Evolutionary conservation across 495 filamentous ascomycete genomes (phyloP), one percentile per base, ranked within the genome.

Genomic region (Letharia lupina): DNA sequence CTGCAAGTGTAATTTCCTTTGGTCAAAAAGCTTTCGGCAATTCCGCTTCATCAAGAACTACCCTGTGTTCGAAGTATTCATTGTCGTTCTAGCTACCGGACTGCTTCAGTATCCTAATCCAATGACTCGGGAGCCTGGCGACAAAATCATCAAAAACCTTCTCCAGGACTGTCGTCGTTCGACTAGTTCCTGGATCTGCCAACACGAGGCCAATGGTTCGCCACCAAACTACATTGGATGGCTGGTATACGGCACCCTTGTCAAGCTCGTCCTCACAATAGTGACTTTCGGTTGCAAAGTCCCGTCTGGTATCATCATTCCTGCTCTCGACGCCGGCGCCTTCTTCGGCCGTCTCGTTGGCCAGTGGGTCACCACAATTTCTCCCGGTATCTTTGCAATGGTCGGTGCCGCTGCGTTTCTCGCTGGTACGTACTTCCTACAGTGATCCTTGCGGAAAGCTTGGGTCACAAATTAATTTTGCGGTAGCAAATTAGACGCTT

Each of bases 321-420:
- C 83, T 2, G 81, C 83, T 16, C 78, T 86, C 28, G 82, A 83
- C 60, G 81, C 79, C 13, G 83, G 83, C 13, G 81, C 82, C 13
- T 77, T 86, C 58, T 84, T 83, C 65, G 83, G 82, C 31, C 75
- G 82, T 4, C 76, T 85, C 6, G 68, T 85, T 18, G 82, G 83
- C 8, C 82, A 85, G 71, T 73, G 70, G 42, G 73, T 83, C 33
- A 68, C 74, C 6, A 67, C 69, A 40, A 82, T 81, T 23, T 81
- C 80, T 2, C 81, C 83, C 1, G 83, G 82, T 33, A 84, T 85
- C 63, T 85, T 84, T 69, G 82, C 83, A 67, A 84, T 84, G 81
- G 82, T 84, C 60, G 83, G 83, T n/a, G 80, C 83, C 1, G 82
- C 79, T 6, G 82, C 81, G 2, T 86, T 86, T 70, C 78, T 86